Evolutionary conservation across 108 stramenopile genomes (phyloP), one percentile per base, ranked within the genome.

Genomic region (Fistulifera solaris): DNA sequence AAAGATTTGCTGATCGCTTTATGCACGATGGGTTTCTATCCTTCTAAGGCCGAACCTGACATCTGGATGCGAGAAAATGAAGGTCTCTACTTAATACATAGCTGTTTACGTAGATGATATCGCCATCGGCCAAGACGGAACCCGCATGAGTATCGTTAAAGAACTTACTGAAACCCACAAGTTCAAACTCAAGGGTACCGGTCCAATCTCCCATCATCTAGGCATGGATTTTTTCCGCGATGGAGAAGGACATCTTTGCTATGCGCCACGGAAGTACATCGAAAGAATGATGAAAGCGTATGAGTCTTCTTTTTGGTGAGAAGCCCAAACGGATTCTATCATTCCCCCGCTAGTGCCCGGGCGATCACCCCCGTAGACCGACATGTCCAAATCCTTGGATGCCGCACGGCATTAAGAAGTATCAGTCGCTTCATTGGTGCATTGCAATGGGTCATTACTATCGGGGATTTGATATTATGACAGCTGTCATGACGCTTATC

Each of bases 21-120:
- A 61, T 18, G 62, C 8, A 14, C 50, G 19, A 21, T 69, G 11
- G 72, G 69, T 0, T 78, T 73, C 45, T 19, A 11, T 1, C 66
- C 68, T 1, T 70, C 47, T 23, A 22, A 48, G 14, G 55, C 59
- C 19, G 73, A 75, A 13, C 47, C 65, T 35, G 65, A 75, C 42
- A 38, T 75, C 1, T 75, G 73, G 73, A 56, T 52, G 58, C 45
- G 52, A 0, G 38, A 52, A 7, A 41, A 52, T 21, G 27, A 18
- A 11, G 52, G 5, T 16, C 54, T 11, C 18, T 56, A 26, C 23
- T 48, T 6, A 56, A 28, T 51, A 49, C 3, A 7, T 57, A 12
- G 55, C 19, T 4, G 48, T 27, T 10, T 49, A 61, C 61, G 25
- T 17, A 15, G 50, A 51, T 27, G 50, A 51, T 22, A 4, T 21